Base-by-base conservation (phyloP, 1,284 basidiomycete genomes). In the Trametes polyzona region DNA sequence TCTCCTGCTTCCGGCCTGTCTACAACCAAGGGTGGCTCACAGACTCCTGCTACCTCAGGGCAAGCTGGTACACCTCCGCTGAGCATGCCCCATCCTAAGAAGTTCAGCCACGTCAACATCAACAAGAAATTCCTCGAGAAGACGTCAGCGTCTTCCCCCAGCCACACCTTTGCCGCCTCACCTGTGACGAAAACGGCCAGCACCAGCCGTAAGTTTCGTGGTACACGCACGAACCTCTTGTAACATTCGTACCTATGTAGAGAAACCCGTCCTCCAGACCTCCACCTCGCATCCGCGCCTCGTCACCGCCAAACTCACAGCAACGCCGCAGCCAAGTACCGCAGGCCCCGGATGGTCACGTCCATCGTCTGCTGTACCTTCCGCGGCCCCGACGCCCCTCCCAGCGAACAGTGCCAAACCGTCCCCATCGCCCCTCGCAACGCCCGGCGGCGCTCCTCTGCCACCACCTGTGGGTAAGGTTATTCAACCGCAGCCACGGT, bases 71-170 rank as follows among this genome's bases (percentile, higher is more conserved):
- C 65, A 4, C 60, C 73, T 7, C 67, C 67, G 26, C 59, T 67
- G 43, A 70, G 67, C 61, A 61, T 69, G 50, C 80, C 84, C 0
- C 88, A 88, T 55, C 85, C 87, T 44, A 95, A 95, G 81, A 87
- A 90, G 68, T 96, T 95, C 73, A 91, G 79, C 67, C 83, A 92
- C 27, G 83, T 92, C 64, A 93, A 93, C 70, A 92, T 96, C 74
- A 96, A 92, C 78, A 95, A 95, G 82, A 93, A 93, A 74, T 97
- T 96, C 72, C 78, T 96, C 47, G 90, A 93, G 76, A 95, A 95
- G 80, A 89, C 88, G 52, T 83, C 84, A 7, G 67, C 78, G 33
- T 77, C 82, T 26, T 60, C 65, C 52, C 71, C 76, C 47, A 69
- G 74, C 47, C 73, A 79, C 55, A 65, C 75, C 57, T 73, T 78